A percentile compares a stretch with the other conserved stretches of the same genome.
Evolutionary conservation across 169 alveolate genomes (phyloP).

Genomic region (Theileria parva): DNA sequence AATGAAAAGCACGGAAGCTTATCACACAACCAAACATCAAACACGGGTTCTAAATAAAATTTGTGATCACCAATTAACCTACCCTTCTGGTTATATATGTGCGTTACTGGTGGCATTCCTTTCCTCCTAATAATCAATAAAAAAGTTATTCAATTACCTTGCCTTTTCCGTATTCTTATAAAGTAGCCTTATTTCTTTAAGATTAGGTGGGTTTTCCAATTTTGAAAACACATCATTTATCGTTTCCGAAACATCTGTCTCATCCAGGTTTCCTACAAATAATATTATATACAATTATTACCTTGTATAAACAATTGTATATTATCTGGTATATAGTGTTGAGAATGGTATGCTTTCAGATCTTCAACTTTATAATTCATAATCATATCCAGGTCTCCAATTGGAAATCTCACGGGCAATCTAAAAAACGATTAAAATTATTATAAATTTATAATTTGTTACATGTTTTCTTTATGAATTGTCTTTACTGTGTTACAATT

Average conservation of each 20-base stretch:
- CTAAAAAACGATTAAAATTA: background rate
- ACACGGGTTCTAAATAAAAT: slow-evolving; percentile 29
- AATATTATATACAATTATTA: background rate
- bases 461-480: slow-evolving; percentile 80
- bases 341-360: slow-evolving; percentile 55
- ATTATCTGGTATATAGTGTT: slow-evolving; percentile 66
- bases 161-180: slow-evolving; percentile 58
- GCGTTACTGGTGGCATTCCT: slow-evolving; percentile 61
- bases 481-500: slow-evolving; percentile 78
- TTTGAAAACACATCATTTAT: slow-evolving; percentile 25
- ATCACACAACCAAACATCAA: slow-evolving; percentile 49
- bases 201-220: slow-evolving; percentile 25
- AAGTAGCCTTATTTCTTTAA: slow-evolving; percentile 16
- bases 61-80: background rate
- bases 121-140: slow-evolving; percentile 7
- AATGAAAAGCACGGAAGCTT: slow-evolving; percentile 30
- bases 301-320: slow-evolving; percentile 59
- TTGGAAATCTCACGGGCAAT: slow-evolving; percentile 72
- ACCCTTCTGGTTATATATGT: slow-evolving; percentile 45
- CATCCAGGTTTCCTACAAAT: background rate
- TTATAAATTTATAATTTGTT: background rate
- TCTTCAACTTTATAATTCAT: slow-evolving; percentile 60
- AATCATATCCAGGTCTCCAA: slow-evolving; percentile 71
- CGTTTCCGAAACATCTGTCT: slow-evolving; percentile 29
- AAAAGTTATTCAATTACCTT: background rate